phyloP scores from a whole-genome alignment of 2,329 filamentous ascomycete genomes.

The Ophiostoma sp. region DNA sequence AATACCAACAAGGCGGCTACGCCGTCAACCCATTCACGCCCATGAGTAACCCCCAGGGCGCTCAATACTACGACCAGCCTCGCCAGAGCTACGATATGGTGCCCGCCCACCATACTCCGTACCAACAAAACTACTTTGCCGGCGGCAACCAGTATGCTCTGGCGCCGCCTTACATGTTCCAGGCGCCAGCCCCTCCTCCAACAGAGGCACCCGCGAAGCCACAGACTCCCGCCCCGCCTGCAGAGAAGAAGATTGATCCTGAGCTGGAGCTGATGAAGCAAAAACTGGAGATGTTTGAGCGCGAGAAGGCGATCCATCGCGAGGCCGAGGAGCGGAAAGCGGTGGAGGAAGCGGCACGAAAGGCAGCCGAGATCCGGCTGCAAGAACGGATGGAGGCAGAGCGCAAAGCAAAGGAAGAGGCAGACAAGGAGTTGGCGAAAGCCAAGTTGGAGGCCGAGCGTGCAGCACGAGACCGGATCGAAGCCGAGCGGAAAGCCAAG shows the following conservation, averaged over 20 bases:
- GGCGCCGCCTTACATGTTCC: slow-evolving; percentile 37
- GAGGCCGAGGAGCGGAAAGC: slow-evolving; percentile 28
- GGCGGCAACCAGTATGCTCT: slow-evolving; percentile 32
- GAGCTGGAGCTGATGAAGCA: slow-evolving; percentile 59
- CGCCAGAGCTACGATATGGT: slow-evolving; percentile 36
- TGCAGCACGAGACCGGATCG: slow-evolving; percentile 39
- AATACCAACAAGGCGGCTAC: slow-evolving; percentile 32
- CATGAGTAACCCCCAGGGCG: slow-evolving; percentile 33
- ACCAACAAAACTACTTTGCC: slow-evolving; percentile 38
- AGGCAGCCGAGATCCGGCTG: slow-evolving; percentile 25
- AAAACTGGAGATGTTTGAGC: slow-evolving; percentile 48
- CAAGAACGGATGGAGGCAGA: slow-evolving; percentile 32
- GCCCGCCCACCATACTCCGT: slow-evolving; percentile 45
- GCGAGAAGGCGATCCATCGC: slow-evolving; percentile 39
- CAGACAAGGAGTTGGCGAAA: slow-evolving; percentile 44
- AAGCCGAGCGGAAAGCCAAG: slow-evolving; percentile 37
- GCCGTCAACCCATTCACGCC: slow-evolving; percentile 39
- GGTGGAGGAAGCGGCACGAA: background rate
- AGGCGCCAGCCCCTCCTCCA: slow-evolving; percentile 40
- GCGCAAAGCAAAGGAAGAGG: slow-evolving; percentile 42
- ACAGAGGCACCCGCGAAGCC: slow-evolving; percentile 39
- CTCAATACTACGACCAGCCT: slow-evolving; percentile 30
- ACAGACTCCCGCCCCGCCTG: slow-evolving; percentile 38
- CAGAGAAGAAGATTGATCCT: slow-evolving; percentile 42
- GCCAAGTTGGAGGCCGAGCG: slow-evolving; percentile 45